phyloP scores from a whole-genome alignment of 768 basidiomycete species.

The Trametes cinnabarina region DNA sequence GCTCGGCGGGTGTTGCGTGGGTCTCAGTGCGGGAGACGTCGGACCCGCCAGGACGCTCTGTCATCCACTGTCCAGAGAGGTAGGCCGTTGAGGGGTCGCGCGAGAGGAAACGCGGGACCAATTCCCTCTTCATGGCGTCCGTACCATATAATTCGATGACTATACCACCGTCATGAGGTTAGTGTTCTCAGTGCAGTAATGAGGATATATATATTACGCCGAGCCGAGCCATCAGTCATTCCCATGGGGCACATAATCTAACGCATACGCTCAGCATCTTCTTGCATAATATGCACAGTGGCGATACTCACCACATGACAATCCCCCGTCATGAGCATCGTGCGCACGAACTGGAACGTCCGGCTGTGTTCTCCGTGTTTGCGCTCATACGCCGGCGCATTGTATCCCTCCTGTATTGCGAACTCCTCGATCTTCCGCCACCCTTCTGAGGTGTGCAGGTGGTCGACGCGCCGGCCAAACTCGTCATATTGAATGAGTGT shows the following conservation, averaged over 20 bases:
- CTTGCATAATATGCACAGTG: no score
- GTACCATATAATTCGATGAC: constrained; percentile 60
- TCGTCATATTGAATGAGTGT: constrained; percentile 69
- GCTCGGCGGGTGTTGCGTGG: constrained; percentile 41
- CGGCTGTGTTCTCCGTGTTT: constrained; percentile 58
- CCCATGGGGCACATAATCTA: constrained; percentile 69
- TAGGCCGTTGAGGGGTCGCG: constrained; percentile 60
- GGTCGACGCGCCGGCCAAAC: constrained; percentile 64
- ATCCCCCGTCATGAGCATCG: constrained; percentile 59
- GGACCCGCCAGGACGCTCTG: constrained; percentile 75
- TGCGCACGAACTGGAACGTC: constrained; percentile 61
- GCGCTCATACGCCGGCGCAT: constrained; percentile 65
- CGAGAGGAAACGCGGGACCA: constrained; percentile 56
- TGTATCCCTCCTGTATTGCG: constrained; percentile 59
- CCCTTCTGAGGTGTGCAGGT: constrained; percentile 64
- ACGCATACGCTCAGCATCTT: no score
- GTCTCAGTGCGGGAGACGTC: constrained; percentile 75
- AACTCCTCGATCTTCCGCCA: constrained; percentile 66
- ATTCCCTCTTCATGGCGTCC: constrained; percentile 51
- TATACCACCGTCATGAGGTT: neutral
- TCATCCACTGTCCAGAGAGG: constrained; percentile 82
- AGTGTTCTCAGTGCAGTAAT: neutral
- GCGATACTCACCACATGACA: constrained; percentile 48
- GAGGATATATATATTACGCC: constrained; percentile 26
- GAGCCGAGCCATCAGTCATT: constrained; percentile 78